phyloP scores from a whole-genome alignment of 2,329 filamentous ascomycete genomes.

The Aspergillus fischeri region DNA sequence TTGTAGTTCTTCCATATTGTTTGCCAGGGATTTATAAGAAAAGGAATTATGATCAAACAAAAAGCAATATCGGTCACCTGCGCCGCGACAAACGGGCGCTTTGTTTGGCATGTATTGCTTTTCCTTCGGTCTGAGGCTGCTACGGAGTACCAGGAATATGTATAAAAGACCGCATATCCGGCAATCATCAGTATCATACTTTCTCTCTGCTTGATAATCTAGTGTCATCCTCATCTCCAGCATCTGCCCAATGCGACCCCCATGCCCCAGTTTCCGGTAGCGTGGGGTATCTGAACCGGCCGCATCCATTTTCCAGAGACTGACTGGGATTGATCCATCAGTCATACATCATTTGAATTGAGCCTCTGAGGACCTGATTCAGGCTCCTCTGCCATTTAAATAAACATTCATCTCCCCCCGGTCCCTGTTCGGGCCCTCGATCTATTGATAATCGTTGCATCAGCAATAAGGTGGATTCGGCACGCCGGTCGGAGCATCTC shows the following conservation, averaged over 20 bases:
- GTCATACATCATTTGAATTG: conserved; percentile 8
- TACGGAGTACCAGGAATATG: neutral
- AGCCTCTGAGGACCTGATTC: conserved; percentile 3
- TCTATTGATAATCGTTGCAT: neutral
- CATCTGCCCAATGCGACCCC: neutral
- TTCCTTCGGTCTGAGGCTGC: neutral
- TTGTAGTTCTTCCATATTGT: neutral
- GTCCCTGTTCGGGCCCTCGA: neutral
- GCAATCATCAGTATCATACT: neutral
- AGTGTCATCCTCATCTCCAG: neutral
- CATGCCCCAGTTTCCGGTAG: conserved; percentile 4
- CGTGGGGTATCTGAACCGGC: conserved; percentile 4
- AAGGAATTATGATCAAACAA: neutral
- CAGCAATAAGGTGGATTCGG: neutral
- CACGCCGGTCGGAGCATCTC: neutral
- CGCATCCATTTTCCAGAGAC: neutral
- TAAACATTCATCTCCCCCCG: neutral
- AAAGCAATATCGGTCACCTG: neutral
- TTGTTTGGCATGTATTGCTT: neutral
- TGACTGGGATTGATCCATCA: neutral
- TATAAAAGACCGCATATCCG: neutral
- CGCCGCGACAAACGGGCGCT: neutral
- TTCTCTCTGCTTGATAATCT: neutral
- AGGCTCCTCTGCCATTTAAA: conserved; percentile 8
- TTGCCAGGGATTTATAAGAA: neutral